Evolutionary conservation across 352 stramenopile genomes (phyloP).

Genomic region (Thraustochytrium sp.): DNA sequence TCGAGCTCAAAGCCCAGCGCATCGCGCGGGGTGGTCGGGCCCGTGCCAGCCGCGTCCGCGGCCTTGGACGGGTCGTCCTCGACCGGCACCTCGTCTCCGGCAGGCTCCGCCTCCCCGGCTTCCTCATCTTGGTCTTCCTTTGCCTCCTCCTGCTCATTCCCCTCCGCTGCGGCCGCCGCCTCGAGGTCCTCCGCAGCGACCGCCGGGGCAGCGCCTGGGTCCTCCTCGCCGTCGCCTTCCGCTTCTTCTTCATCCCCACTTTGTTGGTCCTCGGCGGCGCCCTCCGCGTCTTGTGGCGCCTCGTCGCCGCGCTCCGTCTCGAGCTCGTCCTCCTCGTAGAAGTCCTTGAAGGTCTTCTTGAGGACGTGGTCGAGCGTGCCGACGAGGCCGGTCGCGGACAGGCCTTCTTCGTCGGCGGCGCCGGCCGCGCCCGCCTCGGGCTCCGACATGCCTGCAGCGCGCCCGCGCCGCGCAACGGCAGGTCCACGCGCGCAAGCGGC

Average conservation of each 20-base stretch:
- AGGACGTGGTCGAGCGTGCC: slow-evolving; percentile 34
- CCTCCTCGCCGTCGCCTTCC: too few species aligned
- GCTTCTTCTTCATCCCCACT: background rate
- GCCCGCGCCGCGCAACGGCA: too few species aligned
- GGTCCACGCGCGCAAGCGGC: too few species aligned
- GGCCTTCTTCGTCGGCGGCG: background rate
- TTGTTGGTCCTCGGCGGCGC: background rate
- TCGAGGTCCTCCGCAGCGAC: background rate
- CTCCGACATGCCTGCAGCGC: too few species aligned
- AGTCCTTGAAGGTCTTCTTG: slow-evolving; percentile 37
- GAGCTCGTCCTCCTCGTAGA: background rate
- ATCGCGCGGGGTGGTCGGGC: background rate
- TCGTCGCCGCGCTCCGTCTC: too few species aligned
- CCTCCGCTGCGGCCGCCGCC: background rate
- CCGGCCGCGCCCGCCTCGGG: too few species aligned
- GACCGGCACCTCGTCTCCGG: background rate
- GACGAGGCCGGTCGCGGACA: background rate
- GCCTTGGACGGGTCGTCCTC: background rate
- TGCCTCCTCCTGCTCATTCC: background rate
- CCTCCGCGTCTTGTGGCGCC: too few species aligned
- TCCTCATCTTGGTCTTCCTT: background rate
- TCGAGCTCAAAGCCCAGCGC: background rate
- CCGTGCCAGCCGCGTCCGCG: background rate
- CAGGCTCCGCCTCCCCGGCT: background rate
- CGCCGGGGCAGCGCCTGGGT: background rate